phyloP scores from a whole-genome alignment of 2,329 filamentous ascomycete genomes.

The Parafenestella ontariensis region DNA sequence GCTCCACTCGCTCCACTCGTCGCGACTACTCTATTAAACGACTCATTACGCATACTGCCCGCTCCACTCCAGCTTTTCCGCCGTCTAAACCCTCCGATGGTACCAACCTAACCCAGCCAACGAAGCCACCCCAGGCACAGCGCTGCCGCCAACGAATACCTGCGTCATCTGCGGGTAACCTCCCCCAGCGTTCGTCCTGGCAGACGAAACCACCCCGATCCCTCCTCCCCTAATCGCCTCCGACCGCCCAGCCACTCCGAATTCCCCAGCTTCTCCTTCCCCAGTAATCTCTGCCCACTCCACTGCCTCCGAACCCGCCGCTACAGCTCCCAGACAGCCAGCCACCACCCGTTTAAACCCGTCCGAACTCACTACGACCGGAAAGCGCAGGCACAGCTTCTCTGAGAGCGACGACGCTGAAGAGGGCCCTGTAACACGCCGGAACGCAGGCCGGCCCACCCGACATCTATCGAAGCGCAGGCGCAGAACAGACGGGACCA shows the following conservation, averaged over 20 bases:
- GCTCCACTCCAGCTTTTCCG: constrained; percentile 10
- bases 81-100: constrained; percentile 17
- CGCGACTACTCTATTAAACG: constrained; percentile 3
- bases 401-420: constrained; percentile 38
- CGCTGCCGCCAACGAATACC: constrained; percentile 30
- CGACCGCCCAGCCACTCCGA: constrained; percentile 70
- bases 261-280: constrained; percentile 58
- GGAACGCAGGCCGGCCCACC: constrained; percentile 39
- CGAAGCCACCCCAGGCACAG: constrained; percentile 23
- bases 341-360: constrained; percentile 22
- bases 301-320: constrained; percentile 25
- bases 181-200: constrained; percentile 67
- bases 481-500: constrained; percentile 50
- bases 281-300: constrained; percentile 44
- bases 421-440: constrained; percentile 24
- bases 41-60: background rate
- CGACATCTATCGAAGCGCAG: constrained; percentile 52
- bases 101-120: constrained; percentile 16
- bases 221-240: constrained; percentile 68
- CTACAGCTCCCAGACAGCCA: constrained; percentile 21
- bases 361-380: constrained; percentile 19
- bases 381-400: constrained; percentile 45
- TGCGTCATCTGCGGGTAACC: constrained; percentile 44
- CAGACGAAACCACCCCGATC: constrained; percentile 68
- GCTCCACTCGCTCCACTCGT: constrained; percentile 15